Base-by-base conservation (phyloP, 2,329 filamentous ascomycete species). In the Paecilomyces sp. region DNA sequence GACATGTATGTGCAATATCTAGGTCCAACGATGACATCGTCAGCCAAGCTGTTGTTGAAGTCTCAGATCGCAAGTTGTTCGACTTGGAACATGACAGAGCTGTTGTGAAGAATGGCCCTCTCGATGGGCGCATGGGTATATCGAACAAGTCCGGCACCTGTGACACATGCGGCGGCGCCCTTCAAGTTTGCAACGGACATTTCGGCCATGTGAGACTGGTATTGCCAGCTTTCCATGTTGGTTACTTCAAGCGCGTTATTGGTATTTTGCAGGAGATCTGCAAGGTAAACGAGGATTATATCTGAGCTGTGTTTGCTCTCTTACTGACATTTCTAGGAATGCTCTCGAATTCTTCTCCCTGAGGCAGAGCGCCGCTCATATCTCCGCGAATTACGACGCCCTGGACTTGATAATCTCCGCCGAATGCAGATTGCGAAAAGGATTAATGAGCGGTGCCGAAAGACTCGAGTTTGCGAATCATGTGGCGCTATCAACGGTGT, bases 1-100 rank as follows among this genome's bases (percentile, higher is more conserved):
- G 50, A 41, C 30, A 6, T 18, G n/a, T 28, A 33, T 30, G 18
- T 54, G 52, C 57, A 55, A 31, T 59, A 33, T 57, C 18, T 64
- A 92, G 89, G 70, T 96, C 92, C 28, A 92, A 90, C 68, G 90
- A 96, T 72, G 91, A 97, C 71, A 96, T 97, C 66, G 90, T 96
- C 67, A 95, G 93, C 71, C 94, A 99, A 77, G 92, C 90, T 63
- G 92, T 97, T 60, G 84, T 97, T 65, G 92, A 97, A 76, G 89
- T 99, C 60, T 95, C 91, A n/a, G 90, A 97, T 74, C 87, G 92
- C 68, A 88, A 92, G 74, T 87, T 97, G 62, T 99, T 96, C 80
- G 92, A 99, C 74, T 85, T 96, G 67, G 87, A 90, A 66, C 88
- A 88, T 69, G 88, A 88, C 69, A 87, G 92, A 71, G 84, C 83